Evolutionary conservation across 2,329 filamentous ascomycete species (phyloP), one percentile per base, ranked within the genome.

Genomic region (Hortaea werneckii): DNA sequence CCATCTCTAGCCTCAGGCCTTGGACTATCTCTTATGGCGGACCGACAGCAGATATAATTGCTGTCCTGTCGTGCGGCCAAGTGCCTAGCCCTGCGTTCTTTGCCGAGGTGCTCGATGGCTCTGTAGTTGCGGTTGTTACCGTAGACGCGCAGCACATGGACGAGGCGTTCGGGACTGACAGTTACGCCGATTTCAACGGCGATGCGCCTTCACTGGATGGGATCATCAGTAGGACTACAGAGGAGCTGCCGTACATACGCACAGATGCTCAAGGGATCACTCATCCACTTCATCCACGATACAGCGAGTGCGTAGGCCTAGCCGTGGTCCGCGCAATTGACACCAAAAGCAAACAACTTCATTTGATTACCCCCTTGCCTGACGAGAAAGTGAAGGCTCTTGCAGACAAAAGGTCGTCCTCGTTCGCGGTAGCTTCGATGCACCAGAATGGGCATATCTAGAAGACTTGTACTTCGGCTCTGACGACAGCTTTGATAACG

Each of bases 291-390:
- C 71, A 84, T 52, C 83, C 85, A 0, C 64, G 60, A 28, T 68
- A 75, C 55, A 83, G 78, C 0, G 69, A 69, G 20, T 72, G 77
- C 10, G 62, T 87, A 4, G 83, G 83, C 1, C 67, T 85, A 1
- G 83, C 77, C 0, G 69, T 90, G 6, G 64, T 92, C n/a, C 76
- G 83, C 1, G 83, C 80, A 4, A 78, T 89, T 47, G 82, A 89
- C 57, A 57, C 66, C 0, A 59, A 64, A 20, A 70, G 65, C 1
- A 67, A 71, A 3, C 60, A 70, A 5, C 64, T 90, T 3, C 80
- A 87, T 48, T 57, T 90, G 1, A 59, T 88, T 1, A 83, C 82
- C 0, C 83, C 85, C 0, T 68, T 81, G 1, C 52, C 61, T 5
- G 56, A 63, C 28, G 60, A 30, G 5, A 49, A 60, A 8, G 53